phyloP scores from a whole-genome alignment of 1,139 yeast genomes.

The Suhomyces anneliseae region DNA sequence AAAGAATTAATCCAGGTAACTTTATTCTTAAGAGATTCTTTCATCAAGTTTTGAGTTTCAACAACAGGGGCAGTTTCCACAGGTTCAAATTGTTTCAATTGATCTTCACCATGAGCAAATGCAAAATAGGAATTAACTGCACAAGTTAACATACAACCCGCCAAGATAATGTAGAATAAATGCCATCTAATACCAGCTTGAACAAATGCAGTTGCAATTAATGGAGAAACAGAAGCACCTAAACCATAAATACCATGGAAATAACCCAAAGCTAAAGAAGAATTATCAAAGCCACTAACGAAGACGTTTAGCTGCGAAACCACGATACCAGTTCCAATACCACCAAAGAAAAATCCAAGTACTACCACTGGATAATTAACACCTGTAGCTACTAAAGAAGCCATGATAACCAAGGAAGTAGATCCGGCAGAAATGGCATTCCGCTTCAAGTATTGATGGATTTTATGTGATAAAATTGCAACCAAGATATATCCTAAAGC shows the following conservation, averaged over 20 bases:
- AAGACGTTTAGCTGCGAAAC: constrained; percentile 19
- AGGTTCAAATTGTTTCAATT: constrained; percentile 8
- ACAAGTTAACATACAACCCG: constrained; percentile 14
- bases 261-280: constrained; percentile 16
- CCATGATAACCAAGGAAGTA: constrained; percentile 35
- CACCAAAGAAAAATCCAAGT: constrained; percentile 19
- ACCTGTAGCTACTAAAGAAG: constrained; percentile 37
- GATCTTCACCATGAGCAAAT: constrained; percentile 16
- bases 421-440: constrained; percentile 38
- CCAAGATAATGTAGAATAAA: constrained; percentile 17
- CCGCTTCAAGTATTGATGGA: constrained; percentile 40
- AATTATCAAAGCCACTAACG: constrained; percentile 17
- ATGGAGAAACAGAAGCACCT: constrained; percentile 27
- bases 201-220: constrained; percentile 20
- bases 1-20: constrained; percentile 57
- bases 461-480: constrained; percentile 33
- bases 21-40: constrained; percentile 37
- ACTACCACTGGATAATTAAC: constrained; percentile 21
- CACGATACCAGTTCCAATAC: constrained; percentile 18
- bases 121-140: constrained; percentile 10
- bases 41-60: constrained; percentile 4
- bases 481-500: constrained; percentile 42
- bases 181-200: constrained; percentile 18
- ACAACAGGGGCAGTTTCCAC: not conserved
- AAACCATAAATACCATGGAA: constrained; percentile 21